These are phyloP conservation scores for Pleurotus djamor DNA, from an alignment of 768 basidiomycete species.

Conservation along the genomic window DNA sequence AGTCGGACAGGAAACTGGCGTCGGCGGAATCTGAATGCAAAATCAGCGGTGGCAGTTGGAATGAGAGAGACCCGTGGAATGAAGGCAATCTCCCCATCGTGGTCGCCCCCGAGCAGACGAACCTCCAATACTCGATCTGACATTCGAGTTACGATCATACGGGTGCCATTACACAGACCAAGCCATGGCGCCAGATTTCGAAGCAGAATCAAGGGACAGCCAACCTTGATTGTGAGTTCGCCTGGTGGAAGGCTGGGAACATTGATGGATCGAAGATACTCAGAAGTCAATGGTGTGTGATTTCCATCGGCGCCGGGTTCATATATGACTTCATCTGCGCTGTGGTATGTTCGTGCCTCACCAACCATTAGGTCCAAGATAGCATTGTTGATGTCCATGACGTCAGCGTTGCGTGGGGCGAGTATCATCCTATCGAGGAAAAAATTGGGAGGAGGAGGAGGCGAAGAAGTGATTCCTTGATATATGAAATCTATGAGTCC, in stretches of 20 bases:
- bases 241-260: conserved; percentile 35
- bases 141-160: conserved; percentile 20
- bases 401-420: conserved; percentile 21
- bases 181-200: conserved; percentile 34
- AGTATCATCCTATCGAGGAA: conserved; percentile 21
- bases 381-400: conserved; percentile 17
- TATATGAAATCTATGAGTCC: not conserved
- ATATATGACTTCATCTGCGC: not conserved
- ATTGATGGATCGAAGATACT: conserved; percentile 36
- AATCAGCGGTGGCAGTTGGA: conserved; percentile 19
- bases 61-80: conserved; percentile 35
- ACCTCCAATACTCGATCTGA: conserved; percentile 29
- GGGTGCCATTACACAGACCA: conserved; percentile 38
- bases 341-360: not conserved
- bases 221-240: conserved; percentile 26
- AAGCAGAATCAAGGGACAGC: conserved; percentile 37
- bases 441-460: conserved; percentile 9
- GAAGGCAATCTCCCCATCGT: conserved; percentile 29
- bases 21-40: conserved; percentile 26
- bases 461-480: not conserved
- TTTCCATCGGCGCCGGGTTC: not conserved
- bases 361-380: conserved; percentile 10
- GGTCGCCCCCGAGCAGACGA: conserved; percentile 29
- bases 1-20: conserved; percentile 41
- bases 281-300: conserved; percentile 16